Evolutionary conservation across 2,329 filamentous ascomycete genomes (phyloP), one percentile per base, ranked within the genome.

Genomic region (Dothistroma pini): DNA sequence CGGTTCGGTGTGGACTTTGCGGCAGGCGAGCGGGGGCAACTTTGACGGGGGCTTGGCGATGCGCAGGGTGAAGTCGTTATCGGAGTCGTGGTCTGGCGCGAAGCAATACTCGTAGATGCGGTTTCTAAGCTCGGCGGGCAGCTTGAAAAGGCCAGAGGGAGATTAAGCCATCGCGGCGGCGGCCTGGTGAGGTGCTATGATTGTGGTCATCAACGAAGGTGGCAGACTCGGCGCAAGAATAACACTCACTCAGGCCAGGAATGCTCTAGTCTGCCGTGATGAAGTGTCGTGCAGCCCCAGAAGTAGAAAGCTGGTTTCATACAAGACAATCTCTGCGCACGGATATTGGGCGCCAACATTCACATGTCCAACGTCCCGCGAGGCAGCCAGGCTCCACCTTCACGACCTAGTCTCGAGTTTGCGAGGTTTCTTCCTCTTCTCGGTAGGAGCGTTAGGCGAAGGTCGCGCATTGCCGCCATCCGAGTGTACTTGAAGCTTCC

Each of bases 401-500:
- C 21, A 58, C 19, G 58, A 60, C 21, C 58, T 22, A 21, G 19
- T 44, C 53, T 65, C 63, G 6, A 65, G 57, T 52, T 65, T 65
- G 10, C 61, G 58, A 38, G 63, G 63, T 52, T 59, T 61, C 34
- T 49, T 57, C 31, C 52, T 54, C 48, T 56, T 47, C 16, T 12
- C 41, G n/a, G 54, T 31, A 22, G 38, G 9, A 19, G 22, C n/a
- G 8, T 32, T 11, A 16, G 53, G 35, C 1, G 25, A 14, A 11
- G 55, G 35, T 41, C 50, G 38, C 1, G 56, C 47, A 19, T 60
- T 21, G 16, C 34, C 35, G 21, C 29, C 22, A 14, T 48, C 48
- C 21, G 60, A 64, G 32, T 63, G 52, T 9, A 59, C 41, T 41
- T 67, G 63, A 31, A 67, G 34, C 54, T 67, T 67, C 6, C 61